Evolutionary conservation across 805 yeast species (phyloP).

Genomic region (Sugiyamaella lignohabitans): DNA sequence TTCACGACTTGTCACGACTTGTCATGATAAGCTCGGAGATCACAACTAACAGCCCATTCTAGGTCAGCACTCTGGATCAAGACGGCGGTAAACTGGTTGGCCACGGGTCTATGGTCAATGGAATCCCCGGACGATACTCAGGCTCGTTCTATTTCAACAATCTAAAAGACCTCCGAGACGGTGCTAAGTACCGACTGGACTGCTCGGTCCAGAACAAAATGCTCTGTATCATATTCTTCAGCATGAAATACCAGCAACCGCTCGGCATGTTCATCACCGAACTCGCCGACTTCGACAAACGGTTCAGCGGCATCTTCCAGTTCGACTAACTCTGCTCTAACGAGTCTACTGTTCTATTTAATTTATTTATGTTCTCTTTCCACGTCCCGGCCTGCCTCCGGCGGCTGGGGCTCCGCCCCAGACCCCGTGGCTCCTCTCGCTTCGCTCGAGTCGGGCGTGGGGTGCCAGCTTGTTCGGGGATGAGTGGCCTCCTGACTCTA

Average conservation of each 20-base stretch:
- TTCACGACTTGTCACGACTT: not conserved
- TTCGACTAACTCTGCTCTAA: too few relatives aligned
- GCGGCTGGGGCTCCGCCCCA: too few relatives aligned
- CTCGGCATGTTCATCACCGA: constrained; percentile 15
- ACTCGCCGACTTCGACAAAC: constrained; percentile 9
- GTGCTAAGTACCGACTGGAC: constrained; percentile 16
- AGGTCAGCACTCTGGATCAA: not conserved
- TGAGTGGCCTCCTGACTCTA: too few relatives aligned
- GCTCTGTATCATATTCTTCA: constrained; percentile 16
- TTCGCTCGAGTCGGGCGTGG: too few relatives aligned
- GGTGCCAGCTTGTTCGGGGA: too few relatives aligned
- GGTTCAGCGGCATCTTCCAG: constrained; percentile 20
- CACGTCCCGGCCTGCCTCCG: too few relatives aligned
- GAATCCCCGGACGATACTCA: constrained; percentile 14
- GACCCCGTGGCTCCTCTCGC: too few relatives aligned
- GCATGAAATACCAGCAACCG: constrained; percentile 12
- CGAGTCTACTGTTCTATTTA: not conserved
- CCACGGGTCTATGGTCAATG: constrained; percentile 19
- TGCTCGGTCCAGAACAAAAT: constrained; percentile 15
- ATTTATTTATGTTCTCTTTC: too few relatives aligned
- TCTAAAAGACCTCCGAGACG: constrained; percentile 19
- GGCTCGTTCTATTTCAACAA: constrained; percentile 23
- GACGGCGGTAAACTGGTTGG: constrained; percentile 11
- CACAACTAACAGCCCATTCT: not conserved
- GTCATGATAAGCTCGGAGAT: too few relatives aligned